Evolutionary conservation across 75 land plant genomes (phyloP).

Genomic region (Cunninghamia lanceolata): DNA sequence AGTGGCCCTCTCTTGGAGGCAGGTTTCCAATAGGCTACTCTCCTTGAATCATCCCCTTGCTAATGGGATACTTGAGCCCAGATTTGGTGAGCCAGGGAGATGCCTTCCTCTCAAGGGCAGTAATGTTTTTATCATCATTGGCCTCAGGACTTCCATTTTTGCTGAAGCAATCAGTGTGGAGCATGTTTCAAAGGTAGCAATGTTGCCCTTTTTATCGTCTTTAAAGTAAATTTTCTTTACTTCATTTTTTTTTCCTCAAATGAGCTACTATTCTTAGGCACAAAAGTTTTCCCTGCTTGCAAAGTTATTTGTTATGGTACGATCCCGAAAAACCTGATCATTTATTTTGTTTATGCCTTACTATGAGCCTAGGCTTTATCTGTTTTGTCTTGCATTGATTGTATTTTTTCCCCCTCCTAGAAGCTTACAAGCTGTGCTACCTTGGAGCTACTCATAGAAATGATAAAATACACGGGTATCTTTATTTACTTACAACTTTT

Average conservation of each 20-base stretch:
- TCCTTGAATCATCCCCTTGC: constrained; percentile 36
- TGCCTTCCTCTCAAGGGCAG: constrained; percentile 87
- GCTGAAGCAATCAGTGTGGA: constrained; percentile 90
- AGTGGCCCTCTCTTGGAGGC: constrained; percentile 12
- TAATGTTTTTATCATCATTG: constrained; percentile 76
- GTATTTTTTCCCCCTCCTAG: no score
- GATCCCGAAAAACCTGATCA: neutral
- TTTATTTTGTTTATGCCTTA: no score
- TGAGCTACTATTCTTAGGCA: neutral
- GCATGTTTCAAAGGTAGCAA: constrained; percentile 88
- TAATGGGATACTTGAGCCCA: constrained; percentile 73
- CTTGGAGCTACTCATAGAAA: no score
- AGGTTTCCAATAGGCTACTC: constrained; percentile 8
- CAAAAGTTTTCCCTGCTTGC: neutral
- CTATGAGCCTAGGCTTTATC: no score
- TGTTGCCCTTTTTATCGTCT: neutral
- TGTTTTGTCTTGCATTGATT: no score
- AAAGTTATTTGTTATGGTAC: neutral
- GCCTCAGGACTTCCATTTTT: constrained; percentile 67
- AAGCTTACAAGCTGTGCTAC: no score
- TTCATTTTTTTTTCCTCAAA: neutral
- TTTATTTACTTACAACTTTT: no score
- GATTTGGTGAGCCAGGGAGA: constrained; percentile 95
- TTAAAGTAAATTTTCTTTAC: neutral
- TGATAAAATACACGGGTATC: no score